A percentile compares a stretch with the other conserved stretches of the same genome.
phyloP scores from a whole-genome alignment of 306 rosid species.

The peach (Prunus persica) region DNA sequence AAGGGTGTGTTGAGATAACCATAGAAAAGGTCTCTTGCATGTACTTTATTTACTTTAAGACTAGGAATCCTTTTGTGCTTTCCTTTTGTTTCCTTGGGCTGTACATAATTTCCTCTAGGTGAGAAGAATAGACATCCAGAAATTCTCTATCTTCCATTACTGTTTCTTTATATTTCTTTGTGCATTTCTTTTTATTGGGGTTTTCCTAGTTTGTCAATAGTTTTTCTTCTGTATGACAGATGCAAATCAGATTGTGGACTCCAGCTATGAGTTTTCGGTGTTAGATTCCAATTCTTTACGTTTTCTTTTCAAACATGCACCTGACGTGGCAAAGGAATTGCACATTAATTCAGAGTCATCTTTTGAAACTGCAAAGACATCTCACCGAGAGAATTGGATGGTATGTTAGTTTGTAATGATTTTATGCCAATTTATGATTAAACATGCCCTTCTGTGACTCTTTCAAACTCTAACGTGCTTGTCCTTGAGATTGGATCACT shows the following conservation, averaged over 20 bases:
- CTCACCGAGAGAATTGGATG: constrained; percentile 71
- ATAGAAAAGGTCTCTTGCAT: too few species aligned
- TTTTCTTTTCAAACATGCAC: constrained; percentile 79
- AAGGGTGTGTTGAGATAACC: too few species aligned
- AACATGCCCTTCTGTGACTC: constrained; percentile 3
- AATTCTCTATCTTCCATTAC: neutral
- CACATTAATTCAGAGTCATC: constrained; percentile 58
- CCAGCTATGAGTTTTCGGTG: constrained; percentile 82
- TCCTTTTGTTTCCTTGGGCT: too few species aligned
- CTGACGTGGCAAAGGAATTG: constrained; percentile 79
- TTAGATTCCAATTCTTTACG: constrained; percentile 88
- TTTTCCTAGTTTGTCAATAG: neutral
- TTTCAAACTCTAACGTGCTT: neutral
- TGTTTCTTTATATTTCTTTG: neutral
- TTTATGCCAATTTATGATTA: constrained; percentile 4
- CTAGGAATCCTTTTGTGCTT: too few species aligned
- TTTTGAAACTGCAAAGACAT: constrained; percentile 51
- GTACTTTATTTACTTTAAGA: too few species aligned
- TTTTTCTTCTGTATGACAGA: constrained; percentile 49
- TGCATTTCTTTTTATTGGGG: neutral
- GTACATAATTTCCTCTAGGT: too few species aligned
- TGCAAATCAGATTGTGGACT: constrained; percentile 56
- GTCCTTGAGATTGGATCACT: constrained; percentile 4
- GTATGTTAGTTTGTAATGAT: constrained; percentile 42
- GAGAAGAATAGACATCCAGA: too few species aligned